Percentiles rank a stretch among this genome's conserved stretches.
phyloP scores from a whole-genome alignment of 2,329 filamentous ascomycete genomes.

The Cladosporium sp. region DNA sequence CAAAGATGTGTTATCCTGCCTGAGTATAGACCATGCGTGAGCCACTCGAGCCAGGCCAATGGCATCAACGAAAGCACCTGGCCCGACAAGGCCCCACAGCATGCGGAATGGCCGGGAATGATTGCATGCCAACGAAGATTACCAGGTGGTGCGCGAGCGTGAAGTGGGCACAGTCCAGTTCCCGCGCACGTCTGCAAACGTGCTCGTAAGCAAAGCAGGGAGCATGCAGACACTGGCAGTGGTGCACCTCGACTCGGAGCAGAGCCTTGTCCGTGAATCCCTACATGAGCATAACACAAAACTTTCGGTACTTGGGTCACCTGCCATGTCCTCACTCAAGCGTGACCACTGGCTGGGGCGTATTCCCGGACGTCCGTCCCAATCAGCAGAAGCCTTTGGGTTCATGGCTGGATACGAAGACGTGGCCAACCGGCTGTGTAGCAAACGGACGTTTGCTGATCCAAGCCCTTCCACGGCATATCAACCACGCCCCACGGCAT shows the following conservation, averaged over 20 bases:
- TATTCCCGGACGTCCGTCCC: background rate
- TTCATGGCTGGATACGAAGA: background rate
- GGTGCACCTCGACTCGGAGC: background rate
- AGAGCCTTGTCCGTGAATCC: background rate
- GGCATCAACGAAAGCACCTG: background rate
- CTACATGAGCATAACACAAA: background rate
- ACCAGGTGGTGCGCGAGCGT: background rate
- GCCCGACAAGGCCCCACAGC: too few species aligned
- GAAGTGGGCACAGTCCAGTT: background rate
- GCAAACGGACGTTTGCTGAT: background rate
- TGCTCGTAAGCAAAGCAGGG: background rate
- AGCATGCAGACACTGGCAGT: background rate
- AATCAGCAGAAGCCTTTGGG: background rate
- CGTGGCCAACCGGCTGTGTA: background rate
- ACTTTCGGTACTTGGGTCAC: background rate
- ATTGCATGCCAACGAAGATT: constrained; percentile 7
- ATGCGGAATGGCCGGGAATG: constrained; percentile 3
- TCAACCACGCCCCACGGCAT: background rate
- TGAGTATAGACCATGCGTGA: too few species aligned
- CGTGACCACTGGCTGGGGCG: too few species aligned
- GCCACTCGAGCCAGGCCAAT: too few species aligned
- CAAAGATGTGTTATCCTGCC: too few species aligned
- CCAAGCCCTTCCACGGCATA: background rate
- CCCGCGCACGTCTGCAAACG: background rate
- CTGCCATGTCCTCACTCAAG: background rate